A percentile compares a stretch with the other conserved stretches of the same genome.
These are phyloP conservation scores for Bjerkandera adusta DNA, from an alignment of 1,284 basidiomycete species.

Conservation along the genomic window DNA sequence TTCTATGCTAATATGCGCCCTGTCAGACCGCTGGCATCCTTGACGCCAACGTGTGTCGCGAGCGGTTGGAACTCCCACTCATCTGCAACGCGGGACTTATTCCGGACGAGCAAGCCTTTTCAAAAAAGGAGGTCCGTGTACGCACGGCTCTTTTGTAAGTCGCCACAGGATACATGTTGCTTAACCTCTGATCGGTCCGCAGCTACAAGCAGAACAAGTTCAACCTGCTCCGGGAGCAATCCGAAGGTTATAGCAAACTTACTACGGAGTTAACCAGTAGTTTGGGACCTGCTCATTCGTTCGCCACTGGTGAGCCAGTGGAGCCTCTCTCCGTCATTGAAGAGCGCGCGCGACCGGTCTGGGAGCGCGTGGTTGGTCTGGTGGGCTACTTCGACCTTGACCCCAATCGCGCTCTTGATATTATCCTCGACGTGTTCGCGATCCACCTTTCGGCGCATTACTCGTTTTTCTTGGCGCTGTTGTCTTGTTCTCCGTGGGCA, in stretches of 20 bases:
- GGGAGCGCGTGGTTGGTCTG: slow-evolving; percentile 84
- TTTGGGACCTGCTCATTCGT: slow-evolving; percentile 70
- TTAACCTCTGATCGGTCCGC: slow-evolving; percentile 9
- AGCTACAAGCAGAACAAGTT: slow-evolving; percentile 99
- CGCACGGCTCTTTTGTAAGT: slow-evolving; percentile 80
- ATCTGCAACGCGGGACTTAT: slow-evolving; percentile 64
- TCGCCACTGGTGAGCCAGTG: slow-evolving; percentile 54
- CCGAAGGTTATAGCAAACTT: slow-evolving; percentile 95
- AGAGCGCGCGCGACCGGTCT: slow-evolving; percentile 71
- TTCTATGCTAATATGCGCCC: slow-evolving; percentile 7
- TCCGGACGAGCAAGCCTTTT: slow-evolving; percentile 55
- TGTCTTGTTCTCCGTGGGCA: slow-evolving; percentile 84
- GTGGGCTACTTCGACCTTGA: slow-evolving; percentile 97
- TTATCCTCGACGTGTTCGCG: slow-evolving; percentile 90
- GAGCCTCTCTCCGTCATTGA: slow-evolving; percentile 58
- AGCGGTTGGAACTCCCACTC: slow-evolving; percentile 66
- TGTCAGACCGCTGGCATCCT: slow-evolving; percentile 58
- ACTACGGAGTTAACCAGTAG: slow-evolving; percentile 81
- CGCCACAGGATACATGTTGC: not conserved
- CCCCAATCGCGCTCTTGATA: slow-evolving; percentile 90
- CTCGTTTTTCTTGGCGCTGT: slow-evolving; percentile 87
- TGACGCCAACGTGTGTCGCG: slow-evolving; percentile 58
- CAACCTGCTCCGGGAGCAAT: slow-evolving; percentile 95
- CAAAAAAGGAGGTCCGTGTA: slow-evolving; percentile 75
- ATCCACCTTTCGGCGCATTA: slow-evolving; percentile 82